Evolutionary conservation across 208 protist species (phyloP).

Genomic region (Phytomonas francai): DNA sequence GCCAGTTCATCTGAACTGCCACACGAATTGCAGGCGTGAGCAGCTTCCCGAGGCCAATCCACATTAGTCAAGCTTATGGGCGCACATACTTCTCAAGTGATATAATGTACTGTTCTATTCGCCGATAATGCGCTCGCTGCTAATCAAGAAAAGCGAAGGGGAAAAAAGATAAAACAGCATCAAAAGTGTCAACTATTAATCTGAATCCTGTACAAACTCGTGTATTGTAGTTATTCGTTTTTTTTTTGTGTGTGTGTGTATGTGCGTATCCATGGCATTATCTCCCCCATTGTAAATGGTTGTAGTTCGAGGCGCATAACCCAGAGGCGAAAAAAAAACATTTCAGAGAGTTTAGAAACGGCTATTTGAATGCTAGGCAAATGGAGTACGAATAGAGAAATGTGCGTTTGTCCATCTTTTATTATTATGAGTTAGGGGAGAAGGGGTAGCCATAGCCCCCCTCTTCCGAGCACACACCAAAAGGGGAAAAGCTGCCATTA

Average conservation of each 20-base stretch:
- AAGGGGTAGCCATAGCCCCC: too few species aligned
- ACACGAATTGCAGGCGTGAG: neutral
- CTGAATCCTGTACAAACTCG: neutral
- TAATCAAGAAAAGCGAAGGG: too few species aligned
- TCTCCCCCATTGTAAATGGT: neutral
- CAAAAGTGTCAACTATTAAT: neutral
- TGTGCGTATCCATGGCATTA: neutral
- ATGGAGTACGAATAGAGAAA: neutral
- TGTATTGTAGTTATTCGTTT: neutral
- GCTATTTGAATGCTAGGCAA: neutral
- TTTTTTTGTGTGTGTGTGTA: neutral
- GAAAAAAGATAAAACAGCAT: neutral
- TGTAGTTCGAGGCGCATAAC: neutral
- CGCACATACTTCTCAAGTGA: neutral
- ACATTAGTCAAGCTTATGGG: neutral
- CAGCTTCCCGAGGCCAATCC: neutral
- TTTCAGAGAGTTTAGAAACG: neutral
- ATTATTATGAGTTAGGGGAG: neutral
- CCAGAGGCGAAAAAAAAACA: neutral
- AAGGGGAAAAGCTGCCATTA: too few species aligned
- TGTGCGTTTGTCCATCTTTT: neutral
- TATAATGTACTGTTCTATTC: neutral
- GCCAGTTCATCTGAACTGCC: neutral
- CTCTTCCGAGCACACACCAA: too few species aligned
- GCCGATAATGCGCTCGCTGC: neutral